Conservation (phyloP, 2,329 filamentous ascomycete genomes). For the Stemphylium beticola region DNA sequence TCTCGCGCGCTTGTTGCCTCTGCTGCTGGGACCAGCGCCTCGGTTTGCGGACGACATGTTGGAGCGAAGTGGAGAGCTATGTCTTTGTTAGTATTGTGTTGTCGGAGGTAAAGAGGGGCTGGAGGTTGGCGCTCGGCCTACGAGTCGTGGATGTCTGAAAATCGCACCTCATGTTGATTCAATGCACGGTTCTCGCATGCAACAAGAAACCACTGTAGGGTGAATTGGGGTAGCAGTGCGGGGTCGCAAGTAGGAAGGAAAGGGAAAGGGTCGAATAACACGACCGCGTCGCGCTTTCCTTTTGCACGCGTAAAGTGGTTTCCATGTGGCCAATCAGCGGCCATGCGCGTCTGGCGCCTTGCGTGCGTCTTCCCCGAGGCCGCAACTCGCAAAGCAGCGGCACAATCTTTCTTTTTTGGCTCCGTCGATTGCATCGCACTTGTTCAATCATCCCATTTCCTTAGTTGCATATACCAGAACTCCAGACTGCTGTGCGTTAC, state of each 20-base stretch:
- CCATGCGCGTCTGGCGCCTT: conserved; percentile 12
- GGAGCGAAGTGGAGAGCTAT: conserved; percentile 80
- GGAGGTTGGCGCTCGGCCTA: conserved; percentile 11
- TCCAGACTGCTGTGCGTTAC: background rate
- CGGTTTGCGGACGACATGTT: conserved; percentile 86
- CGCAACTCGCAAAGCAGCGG: background rate
- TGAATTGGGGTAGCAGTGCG: conserved; percentile 4
- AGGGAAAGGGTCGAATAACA: conserved; percentile 12
- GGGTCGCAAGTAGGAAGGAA: conserved; percentile 9
- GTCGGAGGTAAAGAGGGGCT: conserved; percentile 28
- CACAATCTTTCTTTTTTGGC: background rate
- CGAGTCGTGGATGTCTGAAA: background rate
- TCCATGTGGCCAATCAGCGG: conserved; percentile 21
- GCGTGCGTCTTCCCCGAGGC: conserved; percentile 3
- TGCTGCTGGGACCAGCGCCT: conserved; percentile 61
- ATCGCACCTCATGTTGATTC: conserved; percentile 31
- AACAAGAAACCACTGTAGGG: background rate
- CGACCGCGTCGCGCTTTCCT: conserved; percentile 24
- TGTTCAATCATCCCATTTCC: no score
- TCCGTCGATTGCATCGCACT: background rate
- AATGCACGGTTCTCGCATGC: conserved; percentile 7
- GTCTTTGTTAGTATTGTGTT: conserved; percentile 24
- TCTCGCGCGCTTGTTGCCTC: conserved; percentile 70
- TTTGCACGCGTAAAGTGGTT: conserved; percentile 30
- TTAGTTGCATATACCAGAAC: background rate